Percentiles rank a stretch among this genome's conserved stretches.
These are phyloP conservation scores for Sporisorium iseilematis-ciliati DNA, from an alignment of 1,284 basidiomycete genomes.

Conservation along the genomic window DNA sequence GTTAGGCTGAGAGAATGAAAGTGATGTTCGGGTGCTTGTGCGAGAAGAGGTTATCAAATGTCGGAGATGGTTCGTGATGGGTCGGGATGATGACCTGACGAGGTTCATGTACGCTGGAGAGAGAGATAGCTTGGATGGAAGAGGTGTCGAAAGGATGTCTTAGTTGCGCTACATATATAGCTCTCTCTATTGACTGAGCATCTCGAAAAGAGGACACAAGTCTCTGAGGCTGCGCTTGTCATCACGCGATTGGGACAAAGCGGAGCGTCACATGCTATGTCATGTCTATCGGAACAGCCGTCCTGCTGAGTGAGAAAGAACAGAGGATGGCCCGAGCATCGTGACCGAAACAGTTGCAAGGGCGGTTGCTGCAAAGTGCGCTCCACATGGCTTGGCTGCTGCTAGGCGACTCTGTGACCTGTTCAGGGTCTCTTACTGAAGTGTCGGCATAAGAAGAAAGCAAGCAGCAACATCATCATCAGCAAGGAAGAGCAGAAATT, in stretches of 20 bases:
- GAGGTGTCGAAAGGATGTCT: neutral
- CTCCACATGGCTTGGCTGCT: conserved; percentile 16
- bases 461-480: neutral
- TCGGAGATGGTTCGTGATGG: neutral
- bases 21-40: neutral
- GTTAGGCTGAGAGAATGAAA: too few species aligned
- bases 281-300: neutral
- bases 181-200: neutral
- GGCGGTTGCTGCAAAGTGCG: neutral
- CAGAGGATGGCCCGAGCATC: neutral
- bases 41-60: neutral
- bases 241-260: conserved; percentile 1
- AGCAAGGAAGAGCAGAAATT: neutral
- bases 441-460: conserved; percentile 1
- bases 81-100: conserved; percentile 3
- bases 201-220: neutral
- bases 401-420: too few species aligned
- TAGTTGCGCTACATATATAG: conserved; percentile 7
- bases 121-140: neutral
- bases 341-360: neutral
- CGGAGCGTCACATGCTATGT: conserved; percentile 1
- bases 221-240: conserved; percentile 1
- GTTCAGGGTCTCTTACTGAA: conserved; percentile 1
- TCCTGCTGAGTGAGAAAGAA: conserved; percentile 11
- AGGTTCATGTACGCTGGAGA: conserved; percentile 4